Evolutionary conservation across 139 green algal genomes (phyloP).

Genomic region (Trebouxia sp.): DNA sequence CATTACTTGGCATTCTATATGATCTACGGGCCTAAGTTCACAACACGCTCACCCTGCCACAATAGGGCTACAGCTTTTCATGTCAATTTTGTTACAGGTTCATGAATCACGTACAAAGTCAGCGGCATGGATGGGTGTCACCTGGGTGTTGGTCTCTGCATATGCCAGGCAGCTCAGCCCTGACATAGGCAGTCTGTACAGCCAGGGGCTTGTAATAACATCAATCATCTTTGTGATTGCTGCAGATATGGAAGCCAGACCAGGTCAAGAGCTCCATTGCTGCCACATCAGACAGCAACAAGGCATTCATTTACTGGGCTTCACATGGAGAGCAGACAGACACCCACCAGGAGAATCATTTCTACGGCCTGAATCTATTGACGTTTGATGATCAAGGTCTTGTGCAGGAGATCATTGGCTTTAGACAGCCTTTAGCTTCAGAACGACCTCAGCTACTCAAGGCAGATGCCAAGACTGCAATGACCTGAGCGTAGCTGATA

Average conservation of each 20-base stretch:
- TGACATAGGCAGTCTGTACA: too few species aligned
- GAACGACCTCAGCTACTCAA: background rate
- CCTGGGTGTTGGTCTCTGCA: too few species aligned
- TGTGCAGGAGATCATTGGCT: constrained; percentile 1
- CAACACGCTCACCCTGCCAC: too few species aligned
- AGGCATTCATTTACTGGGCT: constrained; percentile 23
- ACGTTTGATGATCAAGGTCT: background rate
- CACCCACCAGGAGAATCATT: background rate
- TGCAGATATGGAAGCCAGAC: constrained; percentile 18
- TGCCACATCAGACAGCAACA: constrained; percentile 21
- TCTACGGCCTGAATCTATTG: constrained; percentile 19
- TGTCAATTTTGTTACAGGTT: too few species aligned
- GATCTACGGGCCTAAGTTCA: too few species aligned
- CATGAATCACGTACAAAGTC: too few species aligned
- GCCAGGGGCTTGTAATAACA: too few species aligned
- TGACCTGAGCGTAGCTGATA: background rate
- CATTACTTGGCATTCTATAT: too few species aligned
- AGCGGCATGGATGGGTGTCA: too few species aligned
- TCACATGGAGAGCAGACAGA: constrained; percentile 7
- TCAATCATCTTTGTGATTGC: too few species aligned
- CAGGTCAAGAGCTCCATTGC: constrained; percentile 22
- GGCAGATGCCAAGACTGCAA: background rate
- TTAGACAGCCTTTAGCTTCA: constrained; percentile 19
- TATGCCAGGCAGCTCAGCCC: too few species aligned
- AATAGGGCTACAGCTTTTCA: too few species aligned